Base-by-base conservation (phyloP, 2,329 filamentous ascomycete species). In the Stemphylium lycopersici region DNA sequence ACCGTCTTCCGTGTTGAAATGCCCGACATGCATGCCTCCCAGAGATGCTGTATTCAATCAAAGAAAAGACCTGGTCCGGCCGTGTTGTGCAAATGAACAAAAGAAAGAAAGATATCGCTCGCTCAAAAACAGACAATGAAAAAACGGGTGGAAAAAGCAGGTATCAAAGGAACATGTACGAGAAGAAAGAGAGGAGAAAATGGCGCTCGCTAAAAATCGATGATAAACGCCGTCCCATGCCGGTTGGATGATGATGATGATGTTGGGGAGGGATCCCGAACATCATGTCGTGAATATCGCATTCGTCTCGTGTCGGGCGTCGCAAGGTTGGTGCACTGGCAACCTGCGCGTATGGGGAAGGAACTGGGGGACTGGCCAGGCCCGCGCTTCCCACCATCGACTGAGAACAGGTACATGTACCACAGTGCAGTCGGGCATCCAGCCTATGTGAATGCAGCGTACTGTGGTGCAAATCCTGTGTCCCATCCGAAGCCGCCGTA, bases 401-500 rank as follows among this genome's bases (percentile, higher is more conserved):
- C 65, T 62, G 65, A 65, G 63, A 55, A 55, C 48, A 54, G 52
- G 47, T 45, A 36, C 16, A 62, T 59, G 55, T 63, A 62, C 52
- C 59, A 67, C 67, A 66, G 61, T 57, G 10, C 47, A 52, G 44
- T 47, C 43, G 44, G 24, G 49, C 42, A 60, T 57, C 34, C 59
- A 48, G 31, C 57, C 90, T 90, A 97, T 82, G 96, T 96, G 63
- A 89, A 92, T 60, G 90, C 88, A 60, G 84, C 84, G 72, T 86
- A 87, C 63, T 84, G 82, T 68, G 84, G 78, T 65, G 90, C 84
- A 75, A 93, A 96, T 76, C 93, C 90, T 71, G 90, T 89, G 74
- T 89, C 91, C 90, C 91, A 96, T 66, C 90, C 90, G 74, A 96
- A 96, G 62, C 87, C 69, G 65, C 85, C 84, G 79, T 90, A 92